These are phyloP conservation scores for Backusella parvicylindrica DNA, from an alignment of 192 early-diverging fungal species.

Conservation along the genomic window DNA sequence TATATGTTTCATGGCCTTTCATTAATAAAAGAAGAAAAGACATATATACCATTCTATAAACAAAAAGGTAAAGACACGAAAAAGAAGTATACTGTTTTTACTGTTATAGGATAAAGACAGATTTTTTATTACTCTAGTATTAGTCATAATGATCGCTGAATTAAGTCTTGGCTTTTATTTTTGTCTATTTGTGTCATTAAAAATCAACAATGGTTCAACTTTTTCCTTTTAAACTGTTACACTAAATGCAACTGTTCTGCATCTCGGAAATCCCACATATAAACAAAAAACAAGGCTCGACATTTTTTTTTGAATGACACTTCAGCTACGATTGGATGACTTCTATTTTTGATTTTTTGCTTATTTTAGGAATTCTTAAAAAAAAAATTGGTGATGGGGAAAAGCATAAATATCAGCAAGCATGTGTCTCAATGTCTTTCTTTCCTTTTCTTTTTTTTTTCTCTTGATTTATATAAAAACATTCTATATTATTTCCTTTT, in stretches of 20 bases:
- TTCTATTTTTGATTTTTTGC: not conserved
- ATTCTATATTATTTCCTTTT: not conserved
- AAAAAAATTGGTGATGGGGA: not conserved
- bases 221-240: not conserved
- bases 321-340: not conserved
- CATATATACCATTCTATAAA: not conserved
- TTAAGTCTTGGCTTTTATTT: not conserved
- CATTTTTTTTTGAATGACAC: not conserved
- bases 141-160: not conserved
- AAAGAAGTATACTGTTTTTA: not conserved
- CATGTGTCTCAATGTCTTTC: not conserved
- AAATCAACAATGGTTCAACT: slow-evolving; percentile 1
- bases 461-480: not conserved
- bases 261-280: not conserved
- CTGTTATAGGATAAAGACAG: not conserved
- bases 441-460: not conserved
- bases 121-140: not conserved
- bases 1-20: not conserved
- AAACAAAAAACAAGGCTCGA: not conserved
- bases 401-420: not conserved
- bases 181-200: not conserved
- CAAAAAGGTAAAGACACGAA: not conserved
- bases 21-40: not conserved
- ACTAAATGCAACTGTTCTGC: not conserved
- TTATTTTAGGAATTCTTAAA: not conserved